Conservation (phyloP, 192 early-diverging fungal species). For the Gonapodya sp. region DNA sequence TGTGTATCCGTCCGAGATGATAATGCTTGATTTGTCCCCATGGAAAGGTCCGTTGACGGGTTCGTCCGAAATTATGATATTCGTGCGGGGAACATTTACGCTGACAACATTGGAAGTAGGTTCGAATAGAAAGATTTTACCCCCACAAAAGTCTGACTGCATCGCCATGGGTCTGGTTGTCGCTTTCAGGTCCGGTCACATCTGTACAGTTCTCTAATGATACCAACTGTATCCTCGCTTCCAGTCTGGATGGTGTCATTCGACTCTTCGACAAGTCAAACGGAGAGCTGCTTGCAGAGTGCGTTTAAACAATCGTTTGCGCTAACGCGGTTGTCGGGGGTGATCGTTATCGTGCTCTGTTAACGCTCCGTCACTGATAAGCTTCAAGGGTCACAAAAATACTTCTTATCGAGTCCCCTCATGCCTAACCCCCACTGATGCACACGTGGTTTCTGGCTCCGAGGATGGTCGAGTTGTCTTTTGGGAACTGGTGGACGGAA, state of each 20-base stretch:
- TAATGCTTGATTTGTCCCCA: too few species aligned
- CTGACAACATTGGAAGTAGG: slow-evolving; percentile 66
- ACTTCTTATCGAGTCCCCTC: slow-evolving; percentile 64
- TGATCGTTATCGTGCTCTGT: background rate
- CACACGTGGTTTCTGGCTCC: slow-evolving; percentile 70
- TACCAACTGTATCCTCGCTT: slow-evolving; percentile 62
- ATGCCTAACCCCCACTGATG: slow-evolving; percentile 57
- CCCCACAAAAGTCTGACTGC: too few species aligned
- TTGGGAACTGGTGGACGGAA: slow-evolving; percentile 72
- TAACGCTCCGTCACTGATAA: slow-evolving; percentile 12
- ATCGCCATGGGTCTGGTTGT: background rate
- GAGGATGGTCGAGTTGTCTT: slow-evolving; percentile 80
- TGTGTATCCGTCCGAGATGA: too few species aligned
- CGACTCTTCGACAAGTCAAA: slow-evolving; percentile 73
- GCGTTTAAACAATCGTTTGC: slow-evolving; percentile 13
- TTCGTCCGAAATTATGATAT: slow-evolving; percentile 76
- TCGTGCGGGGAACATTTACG: slow-evolving; percentile 55
- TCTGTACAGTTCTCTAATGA: slow-evolving; percentile 57
- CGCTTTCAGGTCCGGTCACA: slow-evolving; percentile 59
- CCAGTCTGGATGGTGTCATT: slow-evolving; percentile 66
- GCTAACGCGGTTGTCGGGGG: slow-evolving; percentile 1
- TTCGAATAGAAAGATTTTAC: slow-evolving; percentile 9
- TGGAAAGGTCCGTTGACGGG: slow-evolving; percentile 65
- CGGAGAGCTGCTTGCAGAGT: slow-evolving; percentile 63
- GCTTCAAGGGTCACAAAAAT: slow-evolving; percentile 75